Evolutionary conservation across 495 filamentous ascomycete genomes (phyloP), one percentile per base, ranked within the genome.

Genomic region (Clohesyomyces aquaticus): DNA sequence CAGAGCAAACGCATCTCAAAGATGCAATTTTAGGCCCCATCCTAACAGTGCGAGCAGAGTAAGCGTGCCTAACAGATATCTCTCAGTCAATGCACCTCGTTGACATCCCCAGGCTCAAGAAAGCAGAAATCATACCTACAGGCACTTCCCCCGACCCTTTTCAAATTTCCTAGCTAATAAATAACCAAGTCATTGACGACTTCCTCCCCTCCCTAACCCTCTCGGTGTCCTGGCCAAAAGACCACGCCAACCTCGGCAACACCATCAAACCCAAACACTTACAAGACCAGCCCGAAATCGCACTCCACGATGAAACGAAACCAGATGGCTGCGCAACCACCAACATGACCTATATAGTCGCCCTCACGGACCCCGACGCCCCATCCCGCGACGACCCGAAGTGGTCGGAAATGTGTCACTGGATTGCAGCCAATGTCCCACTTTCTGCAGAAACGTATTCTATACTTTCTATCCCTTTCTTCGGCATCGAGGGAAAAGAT

Each of bases 381-480:
- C 87, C 87, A 0, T 86, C 83, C 0, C 80, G 82, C 27, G 76
- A 84, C 21, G 72, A 88, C 65, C 86, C 86, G 16, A 78, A 86
- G 68, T 88, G 82, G 82, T 80, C 79, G n/a, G 84, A 91, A 71
- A 82, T 87, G 73, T 90, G 87, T 71, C 87, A 90, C 71, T 89
- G 87, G 87, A 82, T 90, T 70, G 77, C 78, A 3, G 80, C 81
- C 2, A 78, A 75, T 47, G 55, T 83, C 11, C 72, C 45, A 0
- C 35, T 63, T 10, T 61, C 66, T 2, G 16, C 25, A 21, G 27
- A 38, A 10, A 38, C 26, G 1, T 23, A 43, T 71, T 18, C 51
- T 72, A 46, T 62, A 56, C 12, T 62, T 53, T 53, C 67, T 27
- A 27, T 50, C 45, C 65, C 54, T 58, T 2, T 41, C 73, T 9